These are phyloP conservation scores for Tetramitus jugosus DNA, from an alignment of 208 protist species.

Conservation along the genomic window DNA sequence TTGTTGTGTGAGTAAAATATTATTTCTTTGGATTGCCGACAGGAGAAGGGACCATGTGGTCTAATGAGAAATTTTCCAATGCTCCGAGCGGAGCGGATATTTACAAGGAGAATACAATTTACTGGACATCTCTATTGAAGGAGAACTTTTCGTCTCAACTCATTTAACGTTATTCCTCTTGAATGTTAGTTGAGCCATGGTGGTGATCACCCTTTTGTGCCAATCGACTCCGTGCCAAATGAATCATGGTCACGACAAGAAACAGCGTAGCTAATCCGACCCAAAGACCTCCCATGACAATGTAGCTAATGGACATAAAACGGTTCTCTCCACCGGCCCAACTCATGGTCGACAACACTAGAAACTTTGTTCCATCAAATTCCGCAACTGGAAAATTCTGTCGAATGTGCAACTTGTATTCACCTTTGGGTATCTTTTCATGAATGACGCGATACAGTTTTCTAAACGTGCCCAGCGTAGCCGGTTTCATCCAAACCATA, in stretches of 20 bases:
- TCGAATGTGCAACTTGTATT: background rate
- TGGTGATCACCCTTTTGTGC: no score
- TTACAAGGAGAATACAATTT: no score
- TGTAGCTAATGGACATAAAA: conserved; percentile 82
- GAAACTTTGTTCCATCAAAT: background rate
- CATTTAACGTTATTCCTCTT: no score
- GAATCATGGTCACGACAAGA: conserved; percentile 36
- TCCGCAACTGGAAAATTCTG: background rate
- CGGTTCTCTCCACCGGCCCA: background rate
- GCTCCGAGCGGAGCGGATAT: no score
- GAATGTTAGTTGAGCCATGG: no score
- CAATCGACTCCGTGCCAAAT: no score
- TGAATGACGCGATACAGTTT: background rate
- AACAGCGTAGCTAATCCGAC: conserved; percentile 63
- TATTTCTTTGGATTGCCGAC: no score
- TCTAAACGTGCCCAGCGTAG: background rate
- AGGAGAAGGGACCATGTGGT: no score
- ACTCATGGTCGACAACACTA: background rate
- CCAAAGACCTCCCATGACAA: conserved; percentile 68
- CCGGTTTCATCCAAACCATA: background rate
- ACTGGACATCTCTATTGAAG: no score
- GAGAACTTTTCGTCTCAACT: no score
- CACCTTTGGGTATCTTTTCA: background rate
- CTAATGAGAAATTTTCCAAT: no score
- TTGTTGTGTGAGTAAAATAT: no score